Percentiles rank a stretch among this genome's conserved stretches.
Evolutionary conservation across 805 yeast species (phyloP).

Genomic region (Kregervanrija delftensis): DNA sequence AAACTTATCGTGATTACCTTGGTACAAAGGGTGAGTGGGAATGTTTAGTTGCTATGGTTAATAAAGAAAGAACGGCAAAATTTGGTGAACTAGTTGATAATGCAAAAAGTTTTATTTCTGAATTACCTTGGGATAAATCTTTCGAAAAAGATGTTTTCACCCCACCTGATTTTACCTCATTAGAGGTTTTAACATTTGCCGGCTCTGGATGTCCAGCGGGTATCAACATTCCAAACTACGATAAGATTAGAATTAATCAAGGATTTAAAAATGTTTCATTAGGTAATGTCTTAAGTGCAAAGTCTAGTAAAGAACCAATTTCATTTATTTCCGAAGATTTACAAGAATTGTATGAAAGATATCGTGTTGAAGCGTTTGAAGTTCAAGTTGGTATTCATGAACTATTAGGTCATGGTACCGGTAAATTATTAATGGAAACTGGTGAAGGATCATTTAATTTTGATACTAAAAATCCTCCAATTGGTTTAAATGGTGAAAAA

Average conservation of each 20-base stretch:
- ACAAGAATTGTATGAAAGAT: constrained; percentile 55
- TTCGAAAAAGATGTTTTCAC: constrained; percentile 82
- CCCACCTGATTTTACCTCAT: constrained; percentile 88
- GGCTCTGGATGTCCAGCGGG: constrained; percentile 93
- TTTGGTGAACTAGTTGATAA: constrained; percentile 61
- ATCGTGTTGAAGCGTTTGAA: constrained; percentile 78
- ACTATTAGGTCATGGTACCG: constrained; percentile 86
- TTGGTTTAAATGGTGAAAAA: constrained; percentile 54
- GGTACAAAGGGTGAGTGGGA: constrained; percentile 95
- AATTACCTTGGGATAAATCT: constrained; percentile 70
- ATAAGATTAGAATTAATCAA: constrained; percentile 72
- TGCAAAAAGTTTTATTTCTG: constrained; percentile 57
- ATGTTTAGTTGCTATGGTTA: constrained; percentile 84
- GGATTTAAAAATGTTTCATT: constrained; percentile 89
- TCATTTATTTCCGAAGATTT: constrained; percentile 55
- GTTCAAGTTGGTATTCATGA: constrained; percentile 94
- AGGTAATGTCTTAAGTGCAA: constrained; percentile 78
- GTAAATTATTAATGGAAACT: constrained; percentile 60
- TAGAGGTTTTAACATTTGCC: constrained; percentile 84
- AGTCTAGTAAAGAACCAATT: constrained; percentile 59
- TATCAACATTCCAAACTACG: constrained; percentile 87
- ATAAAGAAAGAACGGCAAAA: constrained; percentile 77
- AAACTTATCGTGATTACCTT: constrained; percentile 87
- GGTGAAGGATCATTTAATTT: constrained; percentile 65
- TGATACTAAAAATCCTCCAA: constrained; percentile 55